phyloP scores from a whole-genome alignment of 805 yeast species.

The Ogataea corticis region DNA sequence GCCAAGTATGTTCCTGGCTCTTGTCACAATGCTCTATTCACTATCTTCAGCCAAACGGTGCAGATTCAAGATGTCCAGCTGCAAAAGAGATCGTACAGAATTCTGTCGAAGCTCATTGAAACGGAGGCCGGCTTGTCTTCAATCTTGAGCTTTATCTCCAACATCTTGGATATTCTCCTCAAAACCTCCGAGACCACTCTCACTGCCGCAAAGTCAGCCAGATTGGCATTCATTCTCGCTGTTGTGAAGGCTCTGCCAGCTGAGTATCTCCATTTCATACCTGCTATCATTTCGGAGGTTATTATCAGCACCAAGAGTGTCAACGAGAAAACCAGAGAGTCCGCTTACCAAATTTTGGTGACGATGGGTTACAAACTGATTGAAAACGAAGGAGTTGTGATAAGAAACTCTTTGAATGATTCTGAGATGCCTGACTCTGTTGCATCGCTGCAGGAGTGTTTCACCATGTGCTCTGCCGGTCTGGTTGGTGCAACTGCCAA shows the following conservation, averaged over 20 bases:
- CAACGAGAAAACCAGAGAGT: slow-evolving; percentile 86
- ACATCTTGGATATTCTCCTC: slow-evolving; percentile 61
- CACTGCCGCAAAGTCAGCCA: slow-evolving; percentile 76
- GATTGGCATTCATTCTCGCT: slow-evolving; percentile 66
- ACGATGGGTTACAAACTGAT: slow-evolving; percentile 80
- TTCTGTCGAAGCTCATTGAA: slow-evolving; percentile 69
- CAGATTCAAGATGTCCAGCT: slow-evolving; percentile 59
- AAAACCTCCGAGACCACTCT: slow-evolving; percentile 58
- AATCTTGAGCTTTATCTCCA: slow-evolving; percentile 49
- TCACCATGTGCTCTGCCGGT: slow-evolving; percentile 95
- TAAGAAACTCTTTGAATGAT: slow-evolving; percentile 64
- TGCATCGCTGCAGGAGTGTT: slow-evolving; percentile 77
- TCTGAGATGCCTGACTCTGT: slow-evolving; percentile 58
- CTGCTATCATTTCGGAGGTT: slow-evolving; percentile 80
- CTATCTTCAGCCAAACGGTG: slow-evolving; percentile 75
- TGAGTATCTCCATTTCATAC: slow-evolving; percentile 71
- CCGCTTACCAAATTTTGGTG: slow-evolving; percentile 73
- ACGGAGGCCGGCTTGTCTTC: slow-evolving; percentile 62
- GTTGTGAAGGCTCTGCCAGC: slow-evolving; percentile 64
- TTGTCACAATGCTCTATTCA: slow-evolving; percentile 69
- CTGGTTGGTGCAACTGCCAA: slow-evolving; percentile 91
- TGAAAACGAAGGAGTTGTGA: slow-evolving; percentile 54
- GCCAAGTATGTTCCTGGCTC: slow-evolving; percentile 75
- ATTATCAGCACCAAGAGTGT: slow-evolving; percentile 88
- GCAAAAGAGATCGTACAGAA: slow-evolving; percentile 89